phyloP scores from a whole-genome alignment of 768 basidiomycete genomes.

The Podaxis sp. region DNA sequence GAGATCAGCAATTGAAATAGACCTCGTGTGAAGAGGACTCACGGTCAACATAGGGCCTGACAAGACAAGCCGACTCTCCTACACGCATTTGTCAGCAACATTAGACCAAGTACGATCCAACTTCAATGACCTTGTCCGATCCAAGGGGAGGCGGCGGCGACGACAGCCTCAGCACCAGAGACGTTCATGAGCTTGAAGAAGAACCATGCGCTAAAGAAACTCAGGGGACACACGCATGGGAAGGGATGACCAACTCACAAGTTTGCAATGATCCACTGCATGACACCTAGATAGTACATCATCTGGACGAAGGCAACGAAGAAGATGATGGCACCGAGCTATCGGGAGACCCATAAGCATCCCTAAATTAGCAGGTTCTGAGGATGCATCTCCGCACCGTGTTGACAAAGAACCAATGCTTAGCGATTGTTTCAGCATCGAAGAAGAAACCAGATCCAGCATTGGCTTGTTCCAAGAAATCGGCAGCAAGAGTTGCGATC shows the following conservation, averaged over 20 bases:
- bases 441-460: slow-evolving; percentile 85
- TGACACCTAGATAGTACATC: slow-evolving; percentile 86
- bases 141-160: slow-evolving; percentile 92
- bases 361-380: background rate
- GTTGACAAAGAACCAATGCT: slow-evolving; percentile 87
- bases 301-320: slow-evolving; percentile 93
- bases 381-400: slow-evolving; percentile 42
- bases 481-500: slow-evolving; percentile 77
- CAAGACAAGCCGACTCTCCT: slow-evolving; percentile 81
- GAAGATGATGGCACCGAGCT: slow-evolving; percentile 84
- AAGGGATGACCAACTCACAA: slow-evolving; percentile 51
- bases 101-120: background rate
- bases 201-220: slow-evolving; percentile 69
- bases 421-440: slow-evolving; percentile 57
- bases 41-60: slow-evolving; percentile 78
- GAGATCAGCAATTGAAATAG: background rate
- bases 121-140: slow-evolving; percentile 70
- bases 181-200: slow-evolving; percentile 91
- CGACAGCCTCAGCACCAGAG: slow-evolving; percentile 93
- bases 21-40: slow-evolving; percentile 19
- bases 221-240: slow-evolving; percentile 2
- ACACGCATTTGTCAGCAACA: background rate
- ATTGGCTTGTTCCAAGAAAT: slow-evolving; percentile 69
- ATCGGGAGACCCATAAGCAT: background rate
- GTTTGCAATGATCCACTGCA: slow-evolving; percentile 90